These are phyloP conservation scores for Clarireedia monteithiana DNA, from an alignment of 2,329 filamentous ascomycete genomes.

Conservation along the genomic window DNA sequence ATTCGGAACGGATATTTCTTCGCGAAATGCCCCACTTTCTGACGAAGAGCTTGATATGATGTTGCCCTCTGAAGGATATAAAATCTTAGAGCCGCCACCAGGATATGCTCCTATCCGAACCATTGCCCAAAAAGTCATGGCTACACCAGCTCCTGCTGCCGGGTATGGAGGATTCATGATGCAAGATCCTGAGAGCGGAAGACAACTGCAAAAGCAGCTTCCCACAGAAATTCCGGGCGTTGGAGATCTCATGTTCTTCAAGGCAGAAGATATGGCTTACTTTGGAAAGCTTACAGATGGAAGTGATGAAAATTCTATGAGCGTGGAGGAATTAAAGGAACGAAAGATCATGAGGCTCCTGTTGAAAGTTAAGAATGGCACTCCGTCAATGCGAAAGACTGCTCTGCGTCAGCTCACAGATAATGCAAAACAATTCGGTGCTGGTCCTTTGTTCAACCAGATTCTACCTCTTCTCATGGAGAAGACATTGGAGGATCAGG, in stretches of 20 bases:
- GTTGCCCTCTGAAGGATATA: constrained; percentile 87
- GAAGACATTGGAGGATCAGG: constrained; percentile 94
- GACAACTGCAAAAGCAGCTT: constrained; percentile 79
- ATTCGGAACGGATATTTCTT: constrained; percentile 76
- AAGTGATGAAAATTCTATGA: constrained; percentile 83
- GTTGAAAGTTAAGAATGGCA: constrained; percentile 98
- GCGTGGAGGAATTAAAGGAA: constrained; percentile 93
- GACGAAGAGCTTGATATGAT: constrained; percentile 93
- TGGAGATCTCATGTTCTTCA: constrained; percentile 95
- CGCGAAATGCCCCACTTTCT: constrained; percentile 72
- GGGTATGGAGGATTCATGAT: constrained; percentile 74
- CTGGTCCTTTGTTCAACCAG: constrained; percentile 91
- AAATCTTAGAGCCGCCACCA: constrained; percentile 80
- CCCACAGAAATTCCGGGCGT: constrained; percentile 94
- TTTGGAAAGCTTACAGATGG: constrained; percentile 96
- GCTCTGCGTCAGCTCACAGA: constrained; percentile 94
- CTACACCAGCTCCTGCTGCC: constrained; percentile 64
- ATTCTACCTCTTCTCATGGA: constrained; percentile 97
- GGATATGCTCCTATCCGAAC: constrained; percentile 82
- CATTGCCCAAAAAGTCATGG: constrained; percentile 65
- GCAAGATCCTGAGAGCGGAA: constrained; percentile 83
- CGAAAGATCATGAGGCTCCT: constrained; percentile 96
- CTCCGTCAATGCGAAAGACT: constrained; percentile 97
- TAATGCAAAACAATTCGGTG: constrained; percentile 92
- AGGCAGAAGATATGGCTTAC: constrained; percentile 97